Evolutionary conservation across 768 basidiomycete species (phyloP), one percentile per base, ranked within the genome.

Genomic region (Termitomyces sp.): DNA sequence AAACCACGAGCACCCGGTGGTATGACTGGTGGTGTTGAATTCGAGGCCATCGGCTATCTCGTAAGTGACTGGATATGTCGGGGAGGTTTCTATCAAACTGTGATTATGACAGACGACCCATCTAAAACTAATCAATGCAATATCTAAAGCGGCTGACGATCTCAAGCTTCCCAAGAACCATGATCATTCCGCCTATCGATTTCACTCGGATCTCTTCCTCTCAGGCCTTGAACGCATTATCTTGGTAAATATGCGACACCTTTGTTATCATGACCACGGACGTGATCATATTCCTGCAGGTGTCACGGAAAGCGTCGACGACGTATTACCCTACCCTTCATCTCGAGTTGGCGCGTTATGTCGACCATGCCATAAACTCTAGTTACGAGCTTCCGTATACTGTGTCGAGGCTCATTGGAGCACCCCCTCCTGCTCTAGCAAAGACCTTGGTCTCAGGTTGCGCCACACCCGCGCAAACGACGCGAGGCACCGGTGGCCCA

Each of bases 21-120:
- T 16, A 98, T 98, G 87, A 98, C 97, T 0, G 97, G 96, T 6
- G 97, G 97, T 6, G 97, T 99, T 13, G 97, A 99, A 68, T 95
- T 88, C 67, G 97, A 99, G 73, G 96, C 96, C 4, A 96, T 98
- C 86, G 81, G 82, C 16, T 98, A 98, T 71, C 85, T 95, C 66
- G 96, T 98, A 65, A 63, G 91, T 36, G 54, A 30, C 24, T 47
- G 44, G 53, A 20, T 49, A 20, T 35, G 22, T 40, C 46, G 2
- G 13, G 12, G n/a, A 38, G 28, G 16, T 14, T 30, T 20, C 30
- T 46, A 2, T 13, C 18, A 24, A 40, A 57, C 53, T 45, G 45
- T 57, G 35, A 51, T 12, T 20, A 33, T 46, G 54, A 6, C 62
- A 98, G 95, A 94, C 93, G 2, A 86, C 80, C 3, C 96, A 98